phyloP scores from a whole-genome alignment of 805 yeast species.

The Zygosaccharomyces pseudorouxii region DNA sequence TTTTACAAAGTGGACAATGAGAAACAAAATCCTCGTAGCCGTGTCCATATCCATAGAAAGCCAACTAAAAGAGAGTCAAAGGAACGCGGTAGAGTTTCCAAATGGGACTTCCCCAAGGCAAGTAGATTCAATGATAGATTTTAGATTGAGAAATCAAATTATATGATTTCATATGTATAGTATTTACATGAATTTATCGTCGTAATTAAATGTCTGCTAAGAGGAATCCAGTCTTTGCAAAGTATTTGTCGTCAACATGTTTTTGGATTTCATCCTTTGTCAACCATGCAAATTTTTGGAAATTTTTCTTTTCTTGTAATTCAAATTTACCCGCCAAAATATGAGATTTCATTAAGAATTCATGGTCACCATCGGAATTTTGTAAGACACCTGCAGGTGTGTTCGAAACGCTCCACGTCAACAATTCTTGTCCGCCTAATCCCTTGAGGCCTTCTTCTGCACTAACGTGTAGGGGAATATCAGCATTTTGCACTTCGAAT shows the following conservation, averaged over 20 bases:
- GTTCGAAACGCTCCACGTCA: constrained; percentile 87
- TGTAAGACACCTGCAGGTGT: constrained; percentile 74
- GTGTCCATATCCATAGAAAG: constrained; percentile 1
- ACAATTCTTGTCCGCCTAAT: constrained; percentile 70
- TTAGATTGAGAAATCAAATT: neutral
- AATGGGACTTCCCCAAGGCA: constrained; percentile 15
- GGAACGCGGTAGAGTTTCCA: constrained; percentile 7
- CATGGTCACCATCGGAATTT: constrained; percentile 33
- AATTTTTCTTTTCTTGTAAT: constrained; percentile 36
- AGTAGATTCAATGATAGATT: constrained; percentile 18
- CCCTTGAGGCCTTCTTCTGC: constrained; percentile 71
- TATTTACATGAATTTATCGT: constrained; percentile 10
- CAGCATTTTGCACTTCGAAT: constrained; percentile 45
- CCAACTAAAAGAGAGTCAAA: constrained; percentile 6
- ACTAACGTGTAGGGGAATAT: constrained; percentile 56
- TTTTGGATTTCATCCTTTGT: constrained; percentile 69
- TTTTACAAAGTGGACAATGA: constrained; percentile 19
- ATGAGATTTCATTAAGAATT: constrained; percentile 80
- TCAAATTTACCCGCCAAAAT: constrained; percentile 78
- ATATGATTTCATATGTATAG: neutral
- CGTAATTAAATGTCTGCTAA: constrained; percentile 30
- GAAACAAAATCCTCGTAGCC: neutral
- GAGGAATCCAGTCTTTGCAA: constrained; percentile 43
- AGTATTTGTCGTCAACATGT: constrained; percentile 52
- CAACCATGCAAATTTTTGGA: constrained; percentile 70